Conservation (phyloP, 352 stramenopile genomes). For the Globisporangium paroecandrum region DNA sequence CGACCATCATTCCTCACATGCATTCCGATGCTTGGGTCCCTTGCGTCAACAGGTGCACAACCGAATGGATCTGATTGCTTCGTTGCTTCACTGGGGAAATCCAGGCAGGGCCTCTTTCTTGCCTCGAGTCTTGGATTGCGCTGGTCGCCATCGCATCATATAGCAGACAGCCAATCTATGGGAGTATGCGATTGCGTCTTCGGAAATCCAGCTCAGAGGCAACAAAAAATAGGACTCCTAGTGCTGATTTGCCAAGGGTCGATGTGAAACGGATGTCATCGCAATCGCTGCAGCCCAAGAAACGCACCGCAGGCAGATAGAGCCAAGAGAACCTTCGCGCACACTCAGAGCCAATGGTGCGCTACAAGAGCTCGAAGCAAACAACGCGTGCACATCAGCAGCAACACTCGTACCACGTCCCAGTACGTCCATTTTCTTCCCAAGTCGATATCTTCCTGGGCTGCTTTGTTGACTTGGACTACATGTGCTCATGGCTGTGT, state of each 20-base stretch:
- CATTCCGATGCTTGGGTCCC: not conserved
- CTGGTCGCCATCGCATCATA: too few species aligned
- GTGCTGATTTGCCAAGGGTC: too few species aligned
- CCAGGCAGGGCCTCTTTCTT: too few species aligned
- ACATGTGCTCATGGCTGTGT: not conserved
- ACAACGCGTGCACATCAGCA: not conserved
- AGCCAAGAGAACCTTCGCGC: not conserved
- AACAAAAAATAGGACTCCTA: too few species aligned
- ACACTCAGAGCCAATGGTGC: not conserved
- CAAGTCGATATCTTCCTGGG: not conserved
- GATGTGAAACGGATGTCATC: too few species aligned
- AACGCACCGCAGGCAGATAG: not conserved
- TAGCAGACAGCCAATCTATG: too few species aligned
- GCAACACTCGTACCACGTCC: not conserved
- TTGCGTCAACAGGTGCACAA: not conserved
- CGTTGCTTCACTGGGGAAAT: not conserved
- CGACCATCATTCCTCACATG: not conserved
- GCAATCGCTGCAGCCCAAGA: too few species aligned
- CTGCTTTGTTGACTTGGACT: not conserved
- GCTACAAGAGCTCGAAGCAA: not conserved
- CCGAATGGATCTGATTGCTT: not conserved
- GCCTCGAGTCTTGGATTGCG: too few species aligned
- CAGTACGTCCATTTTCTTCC: not conserved
- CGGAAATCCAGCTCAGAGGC: too few species aligned
- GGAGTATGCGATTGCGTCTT: too few species aligned